phyloP scores from a whole-genome alignment of 495 filamentous ascomycete species.

The Hypomontagnella submonticulosa region DNA sequence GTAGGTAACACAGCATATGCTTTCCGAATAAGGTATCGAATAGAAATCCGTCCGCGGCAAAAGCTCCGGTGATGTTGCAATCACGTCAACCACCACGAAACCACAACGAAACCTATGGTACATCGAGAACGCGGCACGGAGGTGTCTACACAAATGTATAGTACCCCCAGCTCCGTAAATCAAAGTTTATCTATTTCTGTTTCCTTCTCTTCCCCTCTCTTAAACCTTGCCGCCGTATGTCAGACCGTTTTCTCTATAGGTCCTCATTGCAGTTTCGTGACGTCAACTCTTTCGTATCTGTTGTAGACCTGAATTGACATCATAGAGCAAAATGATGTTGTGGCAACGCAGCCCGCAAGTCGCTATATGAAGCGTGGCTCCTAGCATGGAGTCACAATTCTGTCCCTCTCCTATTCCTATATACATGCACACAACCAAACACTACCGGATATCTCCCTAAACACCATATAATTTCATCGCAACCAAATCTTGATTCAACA shows the following conservation, averaged over 20 bases:
- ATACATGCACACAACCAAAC: too few relatives aligned
- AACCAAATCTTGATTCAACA: background rate
- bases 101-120: conserved; percentile 20
- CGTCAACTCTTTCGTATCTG: conserved; percentile 12
- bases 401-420: too few relatives aligned
- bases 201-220: conserved; percentile 1
- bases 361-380: conserved; percentile 33
- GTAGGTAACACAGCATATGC: conserved; percentile 6
- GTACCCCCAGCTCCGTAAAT: conserved; percentile 3
- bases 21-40: background rate
- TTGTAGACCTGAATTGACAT: conserved; percentile 27
- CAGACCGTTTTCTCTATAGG: background rate
- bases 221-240: background rate
- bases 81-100: too few relatives aligned
- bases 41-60: conserved; percentile 1
- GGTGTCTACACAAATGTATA: conserved; percentile 18
- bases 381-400: too few relatives aligned
- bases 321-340: conserved; percentile 9
- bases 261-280: conserved; percentile 17
- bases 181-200: conserved; percentile 1
- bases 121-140: background rate
- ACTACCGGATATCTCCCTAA: too few relatives aligned
- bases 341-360: too few relatives aligned
- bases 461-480: background rate
- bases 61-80: conserved; percentile 9